These are phyloP conservation scores for Potentilla sterilis DNA, from an alignment of 306 rosid genomes.

Conservation along the genomic window DNA sequence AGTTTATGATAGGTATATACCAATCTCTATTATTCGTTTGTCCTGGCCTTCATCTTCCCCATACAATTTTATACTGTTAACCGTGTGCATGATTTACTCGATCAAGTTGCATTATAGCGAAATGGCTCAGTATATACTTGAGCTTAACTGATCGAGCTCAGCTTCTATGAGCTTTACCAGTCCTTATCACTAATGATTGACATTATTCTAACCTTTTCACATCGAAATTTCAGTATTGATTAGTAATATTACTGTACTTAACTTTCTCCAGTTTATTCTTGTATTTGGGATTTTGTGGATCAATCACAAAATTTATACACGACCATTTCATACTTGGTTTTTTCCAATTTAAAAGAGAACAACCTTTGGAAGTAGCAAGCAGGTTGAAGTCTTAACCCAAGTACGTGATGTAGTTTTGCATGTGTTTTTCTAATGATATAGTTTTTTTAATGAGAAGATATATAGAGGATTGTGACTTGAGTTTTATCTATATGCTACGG, in stretches of 20 bases:
- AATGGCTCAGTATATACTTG: neutral
- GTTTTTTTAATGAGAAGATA: too few relatives aligned
- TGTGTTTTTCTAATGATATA: too few relatives aligned
- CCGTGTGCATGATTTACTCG: constrained; percentile 28
- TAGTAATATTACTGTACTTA: neutral
- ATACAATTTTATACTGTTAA: constrained; percentile 19
- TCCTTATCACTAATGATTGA: neutral
- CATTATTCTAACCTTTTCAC: neutral
- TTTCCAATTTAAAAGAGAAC: neutral
- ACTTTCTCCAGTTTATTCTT: neutral
- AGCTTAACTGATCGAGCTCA: neutral
- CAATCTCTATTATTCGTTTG: constrained; percentile 34
- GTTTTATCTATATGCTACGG: neutral
- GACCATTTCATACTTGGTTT: neutral
- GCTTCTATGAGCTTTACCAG: neutral
- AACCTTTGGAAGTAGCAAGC: neutral
- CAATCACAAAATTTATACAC: neutral
- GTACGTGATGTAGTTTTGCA: too few relatives aligned
- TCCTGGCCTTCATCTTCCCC: constrained; percentile 23
- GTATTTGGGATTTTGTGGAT: neutral
- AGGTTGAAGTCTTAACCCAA: too few relatives aligned
- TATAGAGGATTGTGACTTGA: neutral
- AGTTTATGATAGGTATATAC: constrained; percentile 30
- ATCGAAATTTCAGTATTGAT: neutral
- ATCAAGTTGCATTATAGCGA: neutral